phyloP scores from a whole-genome alignment of 768 basidiomycete genomes.

The Mrakia gelida region DNA sequence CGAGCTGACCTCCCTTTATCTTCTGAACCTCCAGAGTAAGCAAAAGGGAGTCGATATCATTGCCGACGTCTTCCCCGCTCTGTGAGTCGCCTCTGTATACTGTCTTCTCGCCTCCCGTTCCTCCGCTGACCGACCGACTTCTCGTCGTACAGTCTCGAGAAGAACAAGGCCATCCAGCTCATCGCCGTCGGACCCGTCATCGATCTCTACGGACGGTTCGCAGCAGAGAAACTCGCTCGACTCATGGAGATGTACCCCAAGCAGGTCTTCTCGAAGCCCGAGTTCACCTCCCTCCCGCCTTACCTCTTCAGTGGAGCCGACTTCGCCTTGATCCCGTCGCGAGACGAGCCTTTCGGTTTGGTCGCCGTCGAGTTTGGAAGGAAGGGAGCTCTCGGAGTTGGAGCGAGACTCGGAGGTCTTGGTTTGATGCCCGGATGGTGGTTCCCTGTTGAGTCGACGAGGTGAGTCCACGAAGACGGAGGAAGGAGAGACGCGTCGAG shows the following conservation, averaged over 20 bases:
- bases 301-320: constrained; percentile 93
- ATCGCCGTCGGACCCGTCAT: constrained; percentile 91
- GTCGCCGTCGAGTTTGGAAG: constrained; percentile 95
- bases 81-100: constrained; percentile 44
- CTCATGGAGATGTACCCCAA: constrained; percentile 94
- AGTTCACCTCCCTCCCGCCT: constrained; percentile 89
- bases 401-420: constrained; percentile 88
- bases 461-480: not conserved
- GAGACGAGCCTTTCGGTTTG: constrained; percentile 92
- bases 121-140: not conserved
- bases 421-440: constrained; percentile 99
- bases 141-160: constrained; percentile 54
- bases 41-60: constrained; percentile 94
- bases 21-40: constrained; percentile 51
- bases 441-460: constrained; percentile 89
- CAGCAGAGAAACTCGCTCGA: constrained; percentile 85
- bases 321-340: constrained; percentile 90
- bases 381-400: constrained; percentile 93
- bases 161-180: constrained; percentile 77
- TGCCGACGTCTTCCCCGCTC: constrained; percentile 85
- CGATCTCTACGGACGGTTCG: constrained; percentile 89
- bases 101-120: not conserved
- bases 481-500: not conserved
- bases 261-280: constrained; percentile 87
- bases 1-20: not conserved